Conservation (phyloP, 2,329 filamentous ascomycete genomes). For the Sclerotinia nivalis region DNA sequence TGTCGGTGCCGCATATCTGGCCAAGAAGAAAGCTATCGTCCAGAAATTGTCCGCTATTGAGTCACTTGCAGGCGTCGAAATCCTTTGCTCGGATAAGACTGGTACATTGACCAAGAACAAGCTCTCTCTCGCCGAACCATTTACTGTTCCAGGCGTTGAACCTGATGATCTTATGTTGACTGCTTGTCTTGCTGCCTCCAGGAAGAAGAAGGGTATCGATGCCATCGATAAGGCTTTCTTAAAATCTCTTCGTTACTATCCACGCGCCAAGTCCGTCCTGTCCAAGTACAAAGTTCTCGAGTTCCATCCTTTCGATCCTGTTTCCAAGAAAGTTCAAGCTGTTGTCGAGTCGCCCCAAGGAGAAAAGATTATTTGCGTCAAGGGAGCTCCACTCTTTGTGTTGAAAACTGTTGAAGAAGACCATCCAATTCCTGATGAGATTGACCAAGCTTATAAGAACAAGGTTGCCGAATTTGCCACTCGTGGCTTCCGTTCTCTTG, state of each 20-base stretch:
- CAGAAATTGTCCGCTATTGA: conserved; percentile 92
- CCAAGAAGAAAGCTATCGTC: conserved; percentile 90
- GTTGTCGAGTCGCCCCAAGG: conserved; percentile 81
- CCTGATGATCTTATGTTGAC: conserved; percentile 89
- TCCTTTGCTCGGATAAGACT: conserved; percentile 93
- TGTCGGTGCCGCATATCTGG: conserved; percentile 86
- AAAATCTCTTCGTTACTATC: conserved; percentile 80
- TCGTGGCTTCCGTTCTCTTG: conserved; percentile 91
- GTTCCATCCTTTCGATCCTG: conserved; percentile 87
- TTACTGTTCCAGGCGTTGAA: conserved; percentile 78
- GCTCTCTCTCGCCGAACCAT: conserved; percentile 82
- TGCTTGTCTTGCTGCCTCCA: conserved; percentile 83
- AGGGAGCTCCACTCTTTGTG: conserved; percentile 86
- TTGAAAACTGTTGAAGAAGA: conserved; percentile 86
- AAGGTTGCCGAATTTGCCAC: conserved; percentile 89
- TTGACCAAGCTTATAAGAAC: conserved; percentile 86
- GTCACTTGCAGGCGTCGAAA: conserved; percentile 88
- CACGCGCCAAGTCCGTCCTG: conserved; percentile 76
- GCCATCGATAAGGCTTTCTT: conserved; percentile 95
- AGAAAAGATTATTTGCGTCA: conserved; percentile 84
- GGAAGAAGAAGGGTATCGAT: conserved; percentile 95
- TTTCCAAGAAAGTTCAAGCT: conserved; percentile 89
- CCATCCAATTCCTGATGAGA: conserved; percentile 71
- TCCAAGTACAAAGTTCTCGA: conserved; percentile 82
- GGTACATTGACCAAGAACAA: conserved; percentile 95